Evolutionary conservation across 2,329 filamentous ascomycete genomes (phyloP), one percentile per base, ranked within the genome.

Genomic region (Balansia obtecta): DNA sequence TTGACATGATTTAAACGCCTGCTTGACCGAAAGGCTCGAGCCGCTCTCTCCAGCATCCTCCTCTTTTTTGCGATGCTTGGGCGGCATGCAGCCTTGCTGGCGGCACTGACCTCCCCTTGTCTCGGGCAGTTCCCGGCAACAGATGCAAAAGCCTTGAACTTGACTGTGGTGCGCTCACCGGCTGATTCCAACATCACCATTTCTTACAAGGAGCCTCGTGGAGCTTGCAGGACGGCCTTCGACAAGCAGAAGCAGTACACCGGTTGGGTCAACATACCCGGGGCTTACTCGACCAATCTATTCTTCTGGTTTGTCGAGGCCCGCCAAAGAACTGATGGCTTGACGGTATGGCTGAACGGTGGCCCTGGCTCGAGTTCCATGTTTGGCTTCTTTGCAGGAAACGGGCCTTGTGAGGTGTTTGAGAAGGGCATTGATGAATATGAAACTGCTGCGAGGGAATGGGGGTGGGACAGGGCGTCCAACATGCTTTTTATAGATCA

Each of bases 201-300:
- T 60, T 76, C 78, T 50, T 88, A 84, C 71, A 86, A 83, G 60
- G 68, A 73, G 37, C 73, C 77, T 4, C 63, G 70, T 8, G 79
- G 77, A 44, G 81, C 76, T 12, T 88, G 85, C 63, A 75, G 70
- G 45, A 86, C 84, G 1, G 77, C 76, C 8, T 85, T 85, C 58
- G 61, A 71, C 43, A 71, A 70, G 1, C 84, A 88, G 63, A 75
- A 81, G 62, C 84, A 87, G 62, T 85, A 82, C 60, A 79, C 81
- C 4, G 84, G 84, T 59, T 86, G 85, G 75, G 78, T 87, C 50
- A 74, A 68, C 49, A 65, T 86, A 5, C 79, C 80, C 5, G 80
- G 72, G 43, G 64, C 68, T 30, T 77, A 72, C 56, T 65, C 72
- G 16, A 74, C 74, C 42, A 78, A 73, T 55, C 56, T 74, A 4